Base-by-base conservation (phyloP, 805 yeast species). In the Pichia kluyveri region DNA sequence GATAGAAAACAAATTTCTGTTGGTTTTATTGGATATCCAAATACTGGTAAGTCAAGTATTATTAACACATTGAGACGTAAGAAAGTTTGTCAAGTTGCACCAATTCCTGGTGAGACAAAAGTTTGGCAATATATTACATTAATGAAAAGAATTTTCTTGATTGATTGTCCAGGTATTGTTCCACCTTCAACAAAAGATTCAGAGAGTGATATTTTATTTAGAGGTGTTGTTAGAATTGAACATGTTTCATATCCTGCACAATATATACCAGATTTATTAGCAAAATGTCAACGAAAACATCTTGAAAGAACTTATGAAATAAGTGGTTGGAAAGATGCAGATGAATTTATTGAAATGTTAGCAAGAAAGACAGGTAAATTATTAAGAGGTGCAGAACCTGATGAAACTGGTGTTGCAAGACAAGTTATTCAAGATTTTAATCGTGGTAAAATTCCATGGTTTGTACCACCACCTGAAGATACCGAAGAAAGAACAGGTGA, bases 161-260 rank as follows among this genome's bases (percentile, higher is more conserved):
- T 91, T 60, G 99, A 91, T 69, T 93, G 99, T 73, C 99, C 99
- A 3, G 99, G 99, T 69, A 91, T 91, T 62, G 99, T 91, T 19
- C 99, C 99, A 10, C 99, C 99, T 28, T 85, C 95, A 17, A 64
- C 81, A 30, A 88, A 82, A 60, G 99, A 93, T 65, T 69, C 91
- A 1, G 95, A 88, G 63, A 81, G 96, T 28, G 98, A 91, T 66
- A 88, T 91, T 59, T 67, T 91, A 55, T 86, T 91, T 69, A 80
- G 96, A 67, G 99, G 99, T 63, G 99, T 93, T 18, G 99, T 91
- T 2, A 84, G 99, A 71, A 96, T 91, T n/a, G 99, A 91, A 65
- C 96, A 91, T 62, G 98, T 93, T 43, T 79, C 95, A 0, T 74
- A 86, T 60, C 97, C 99, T 6, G 99, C 91, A 68, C 96, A 90